These are phyloP conservation scores for Verbena officinalis DNA, from an alignment of 257 asterid genomes.

Conservation along the genomic window DNA sequence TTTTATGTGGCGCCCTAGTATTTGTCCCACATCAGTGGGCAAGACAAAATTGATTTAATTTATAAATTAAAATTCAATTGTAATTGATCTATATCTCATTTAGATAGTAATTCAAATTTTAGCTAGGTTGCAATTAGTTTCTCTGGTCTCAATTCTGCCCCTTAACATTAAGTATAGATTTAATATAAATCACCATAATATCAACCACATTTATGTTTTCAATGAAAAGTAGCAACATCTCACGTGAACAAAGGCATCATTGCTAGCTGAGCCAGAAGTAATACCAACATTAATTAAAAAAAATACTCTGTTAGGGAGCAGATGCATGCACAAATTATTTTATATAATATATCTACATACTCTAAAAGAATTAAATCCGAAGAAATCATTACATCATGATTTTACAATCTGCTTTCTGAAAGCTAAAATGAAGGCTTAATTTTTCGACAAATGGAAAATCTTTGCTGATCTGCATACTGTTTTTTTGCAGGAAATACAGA, in stretches of 20 bases:
- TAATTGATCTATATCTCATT: too few relatives aligned
- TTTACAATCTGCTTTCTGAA: conserved; percentile 20
- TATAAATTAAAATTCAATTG: too few relatives aligned
- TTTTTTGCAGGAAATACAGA: not conserved
- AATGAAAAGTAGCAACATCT: conserved; percentile 4
- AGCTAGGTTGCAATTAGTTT: too few relatives aligned
- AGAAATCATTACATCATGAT: conserved; percentile 54
- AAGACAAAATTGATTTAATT: too few relatives aligned
- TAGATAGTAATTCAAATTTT: too few relatives aligned
- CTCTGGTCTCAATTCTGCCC: too few relatives aligned
- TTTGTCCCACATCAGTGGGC: too few relatives aligned
- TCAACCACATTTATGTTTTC: not conserved
- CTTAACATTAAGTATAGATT: too few relatives aligned
- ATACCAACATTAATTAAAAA: not conserved
- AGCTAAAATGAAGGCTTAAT: not conserved
- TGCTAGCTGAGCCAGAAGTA: not conserved
- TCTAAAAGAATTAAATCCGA: not conserved
- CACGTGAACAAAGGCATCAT: conserved; percentile 27
- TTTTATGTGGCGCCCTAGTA: too few relatives aligned
- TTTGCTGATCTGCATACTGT: conserved; percentile 7
- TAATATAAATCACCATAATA: too few relatives aligned
- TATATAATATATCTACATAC: too few relatives aligned
- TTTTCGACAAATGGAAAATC: conserved; percentile 25
- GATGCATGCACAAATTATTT: not conserved
- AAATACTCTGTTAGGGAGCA: too few relatives aligned